A percentile compares a stretch with the other conserved stretches of the same genome.
These are phyloP conservation scores for Alisma plantagoaquatica DNA, from an alignment of 106 monocot genomes.

Conservation along the genomic window DNA sequence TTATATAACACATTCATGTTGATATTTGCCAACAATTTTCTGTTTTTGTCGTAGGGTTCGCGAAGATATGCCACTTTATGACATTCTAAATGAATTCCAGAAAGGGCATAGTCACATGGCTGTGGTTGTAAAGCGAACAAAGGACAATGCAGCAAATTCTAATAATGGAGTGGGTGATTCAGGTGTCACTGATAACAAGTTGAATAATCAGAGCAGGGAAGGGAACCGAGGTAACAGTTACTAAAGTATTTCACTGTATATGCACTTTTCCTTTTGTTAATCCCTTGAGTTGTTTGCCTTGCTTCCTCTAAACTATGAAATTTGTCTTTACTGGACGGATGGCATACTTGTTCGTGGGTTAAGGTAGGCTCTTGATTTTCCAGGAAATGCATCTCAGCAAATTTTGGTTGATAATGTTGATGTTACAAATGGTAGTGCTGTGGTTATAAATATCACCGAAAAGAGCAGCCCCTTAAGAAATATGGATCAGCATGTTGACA, in stretches of 20 bases:
- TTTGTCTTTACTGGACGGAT: not conserved
- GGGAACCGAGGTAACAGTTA: too few relatives aligned
- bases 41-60: slow-evolving; percentile 36
- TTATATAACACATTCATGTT: too few relatives aligned
- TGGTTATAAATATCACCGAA: slow-evolving; percentile 22
- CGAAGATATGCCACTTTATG: slow-evolving; percentile 88
- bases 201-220: too few relatives aligned
- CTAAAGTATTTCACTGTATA: too few relatives aligned
- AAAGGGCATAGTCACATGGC: slow-evolving; percentile 98
- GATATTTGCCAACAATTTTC: too few relatives aligned
- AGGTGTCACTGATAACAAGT: too few relatives aligned
- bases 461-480: slow-evolving; percentile 34
- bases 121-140: slow-evolving; percentile 64
- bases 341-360: not conserved
- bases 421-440: slow-evolving; percentile 20
- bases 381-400: slow-evolving; percentile 36
- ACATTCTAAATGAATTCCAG: slow-evolving; percentile 92
- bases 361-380: slow-evolving; percentile 12
- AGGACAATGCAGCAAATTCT: slow-evolving; percentile 17
- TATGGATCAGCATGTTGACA: slow-evolving; percentile 37
- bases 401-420: slow-evolving; percentile 27
- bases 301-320: too few relatives aligned
- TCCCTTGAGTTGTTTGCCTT: too few relatives aligned
- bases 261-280: too few relatives aligned
- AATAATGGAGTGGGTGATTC: too few relatives aligned